Conservation (phyloP, 2,329 filamentous ascomycete species). For the Hypoxylon sp. region DNA sequence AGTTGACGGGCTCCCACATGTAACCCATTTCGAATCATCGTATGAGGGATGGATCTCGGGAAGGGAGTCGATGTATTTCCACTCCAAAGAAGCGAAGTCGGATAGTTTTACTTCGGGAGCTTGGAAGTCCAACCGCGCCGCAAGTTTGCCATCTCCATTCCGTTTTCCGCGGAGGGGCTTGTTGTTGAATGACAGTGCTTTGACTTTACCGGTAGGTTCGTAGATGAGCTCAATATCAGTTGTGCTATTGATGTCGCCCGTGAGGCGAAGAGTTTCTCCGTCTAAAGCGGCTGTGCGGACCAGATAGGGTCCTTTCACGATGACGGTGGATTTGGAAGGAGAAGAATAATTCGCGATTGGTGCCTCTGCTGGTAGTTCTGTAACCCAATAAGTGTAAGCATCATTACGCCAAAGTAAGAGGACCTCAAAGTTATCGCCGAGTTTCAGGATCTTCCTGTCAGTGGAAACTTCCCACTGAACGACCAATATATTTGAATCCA, state of each 20-base stretch:
- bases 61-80: conserved; percentile 79
- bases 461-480: conserved; percentile 67
- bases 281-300: conserved; percentile 71
- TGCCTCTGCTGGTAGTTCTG: conserved; percentile 65
- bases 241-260: conserved; percentile 80
- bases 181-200: conserved; percentile 72
- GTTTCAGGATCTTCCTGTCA: conserved; percentile 65
- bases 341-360: conserved; percentile 52
- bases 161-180: conserved; percentile 54
- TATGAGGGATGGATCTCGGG: conserved; percentile 77
- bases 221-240: conserved; percentile 78
- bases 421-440: conserved; percentile 66
- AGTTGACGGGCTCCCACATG: conserved; percentile 65
- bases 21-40: conserved; percentile 77
- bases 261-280: conserved; percentile 71
- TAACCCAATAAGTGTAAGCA: conserved; percentile 79
- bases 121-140: conserved; percentile 34
- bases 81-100: conserved; percentile 70
- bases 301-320: conserved; percentile 75
- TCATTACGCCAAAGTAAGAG: conserved; percentile 72
- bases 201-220: conserved; percentile 63
- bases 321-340: conserved; percentile 58
- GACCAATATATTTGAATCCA: conserved; percentile 30
- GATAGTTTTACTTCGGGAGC: conserved; percentile 64
- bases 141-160: conserved; percentile 57